These are phyloP conservation scores for Monosporascus sp. DNA, from an alignment of 2,329 filamentous ascomycete genomes.

Conservation along the genomic window DNA sequence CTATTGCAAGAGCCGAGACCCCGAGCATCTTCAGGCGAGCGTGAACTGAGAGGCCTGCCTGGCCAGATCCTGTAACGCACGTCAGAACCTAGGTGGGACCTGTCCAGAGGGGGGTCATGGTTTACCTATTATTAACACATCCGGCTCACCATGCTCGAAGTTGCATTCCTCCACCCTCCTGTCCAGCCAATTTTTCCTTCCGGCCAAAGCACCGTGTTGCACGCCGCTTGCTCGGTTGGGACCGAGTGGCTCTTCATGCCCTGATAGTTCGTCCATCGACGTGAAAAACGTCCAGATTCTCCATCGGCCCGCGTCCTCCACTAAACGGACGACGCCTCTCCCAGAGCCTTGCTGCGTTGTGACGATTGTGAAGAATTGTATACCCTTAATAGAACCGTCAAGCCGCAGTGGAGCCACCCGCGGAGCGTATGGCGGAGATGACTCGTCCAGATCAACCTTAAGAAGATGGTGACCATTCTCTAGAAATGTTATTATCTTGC, in stretches of 20 bases:
- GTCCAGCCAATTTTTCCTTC: slow-evolving; percentile 49
- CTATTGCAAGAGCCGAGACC: slow-evolving; percentile 46
- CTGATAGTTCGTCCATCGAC: slow-evolving; percentile 38
- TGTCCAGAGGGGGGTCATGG: background rate
- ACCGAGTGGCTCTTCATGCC: slow-evolving; percentile 37
- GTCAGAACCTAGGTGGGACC: slow-evolving; percentile 3
- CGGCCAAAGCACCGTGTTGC: slow-evolving; percentile 38
- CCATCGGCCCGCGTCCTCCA: slow-evolving; percentile 37
- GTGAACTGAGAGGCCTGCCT: slow-evolving; percentile 46
- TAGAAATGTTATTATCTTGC: slow-evolving; percentile 33
- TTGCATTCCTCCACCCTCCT: slow-evolving; percentile 40
- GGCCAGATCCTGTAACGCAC: slow-evolving; percentile 42
- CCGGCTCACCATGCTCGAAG: slow-evolving; percentile 42
- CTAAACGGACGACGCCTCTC: slow-evolving; percentile 43
- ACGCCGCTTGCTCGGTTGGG: slow-evolving; percentile 41
- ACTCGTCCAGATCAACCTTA: slow-evolving; percentile 35
- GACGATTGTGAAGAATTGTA: slow-evolving; percentile 46
- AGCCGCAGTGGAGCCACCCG: slow-evolving; percentile 37
- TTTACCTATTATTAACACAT: slow-evolving; percentile 51
- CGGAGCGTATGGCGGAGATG: slow-evolving; percentile 34
- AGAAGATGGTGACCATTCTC: slow-evolving; percentile 23
- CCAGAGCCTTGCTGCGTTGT: slow-evolving; percentile 42
- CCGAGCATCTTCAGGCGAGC: slow-evolving; percentile 52
- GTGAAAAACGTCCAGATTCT: slow-evolving; percentile 55
- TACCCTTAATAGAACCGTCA: slow-evolving; percentile 37